Evolutionary conservation across 108 stramenopile genomes (phyloP).

Genomic region (Cyclostephanos tholiformis): DNA sequence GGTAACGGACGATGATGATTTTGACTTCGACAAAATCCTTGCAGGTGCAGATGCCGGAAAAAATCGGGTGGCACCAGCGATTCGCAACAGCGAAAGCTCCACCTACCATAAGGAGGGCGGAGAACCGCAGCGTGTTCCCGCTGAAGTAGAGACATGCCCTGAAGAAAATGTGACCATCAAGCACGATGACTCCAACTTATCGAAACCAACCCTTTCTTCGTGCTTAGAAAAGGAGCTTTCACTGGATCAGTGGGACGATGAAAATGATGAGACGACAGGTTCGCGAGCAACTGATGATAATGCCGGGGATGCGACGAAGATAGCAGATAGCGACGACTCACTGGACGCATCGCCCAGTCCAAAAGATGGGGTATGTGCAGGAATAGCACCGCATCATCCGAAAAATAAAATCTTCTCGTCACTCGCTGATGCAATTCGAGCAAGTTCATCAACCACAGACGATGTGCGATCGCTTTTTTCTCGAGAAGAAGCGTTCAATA

Average conservation of each 20-base stretch:
- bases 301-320: background rate
- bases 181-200: slow-evolving; percentile 1
- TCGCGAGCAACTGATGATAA: background rate
- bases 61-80: background rate
- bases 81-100: background rate
- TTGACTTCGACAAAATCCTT: slow-evolving; percentile 50
- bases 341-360: background rate
- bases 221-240: slow-evolving; percentile 49
- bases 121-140: background rate
- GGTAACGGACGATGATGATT: slow-evolving; percentile 36
- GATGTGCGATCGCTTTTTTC: slow-evolving; percentile 35
- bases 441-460: slow-evolving; percentile 31
- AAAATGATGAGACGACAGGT: slow-evolving; percentile 13
- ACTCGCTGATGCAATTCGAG: slow-evolving; percentile 43
- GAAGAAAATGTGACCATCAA: background rate
- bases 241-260: slow-evolving; percentile 46
- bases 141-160: background rate
- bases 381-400: slow-evolving; percentile 1
- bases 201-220: slow-evolving; percentile 23
- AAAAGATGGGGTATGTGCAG: background rate
- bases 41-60: slow-evolving; percentile 25
- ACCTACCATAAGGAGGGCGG: background rate
- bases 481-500: slow-evolving; percentile 16
- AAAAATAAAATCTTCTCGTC: slow-evolving; percentile 28
- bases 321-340: background rate